Conservation (phyloP, 805 yeast genomes). For the Saccharomycopsis sp. region DNA sequence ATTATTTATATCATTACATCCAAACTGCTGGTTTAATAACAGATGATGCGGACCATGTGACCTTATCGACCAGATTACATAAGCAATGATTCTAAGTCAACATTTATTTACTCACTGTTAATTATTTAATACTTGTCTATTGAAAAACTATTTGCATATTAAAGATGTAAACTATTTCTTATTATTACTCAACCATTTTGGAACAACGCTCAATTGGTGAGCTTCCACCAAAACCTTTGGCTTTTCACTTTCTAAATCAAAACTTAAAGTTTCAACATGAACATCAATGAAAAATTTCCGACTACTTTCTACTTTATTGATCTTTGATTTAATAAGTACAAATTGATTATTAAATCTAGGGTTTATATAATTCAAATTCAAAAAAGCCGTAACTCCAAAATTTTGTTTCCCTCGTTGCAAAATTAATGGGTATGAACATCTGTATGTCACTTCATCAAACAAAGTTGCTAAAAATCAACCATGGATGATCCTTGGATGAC, state of each 20-base stretch:
- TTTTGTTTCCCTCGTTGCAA: not conserved
- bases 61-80: too few relatives aligned
- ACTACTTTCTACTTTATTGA: slow-evolving; percentile 1
- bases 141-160: too few relatives aligned
- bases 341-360: slow-evolving; percentile 2
- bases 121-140: too few relatives aligned
- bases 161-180: too few relatives aligned
- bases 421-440: slow-evolving; percentile 10
- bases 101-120: too few relatives aligned
- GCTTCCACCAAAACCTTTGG: slow-evolving; percentile 4
- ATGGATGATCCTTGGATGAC: slow-evolving; percentile 66
- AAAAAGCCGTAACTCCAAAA: slow-evolving; percentile 10
- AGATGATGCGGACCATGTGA: too few relatives aligned
- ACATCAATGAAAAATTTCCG: slow-evolving; percentile 6
- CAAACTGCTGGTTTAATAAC: too few relatives aligned
- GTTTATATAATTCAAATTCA: slow-evolving; percentile 5
- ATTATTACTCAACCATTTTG: slow-evolving; percentile 12
- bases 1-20: too few relatives aligned
- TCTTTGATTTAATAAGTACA: slow-evolving; percentile 6
- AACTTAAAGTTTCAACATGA: slow-evolving; percentile 2
- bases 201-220: slow-evolving; percentile 9
- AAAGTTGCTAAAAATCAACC: slow-evolving; percentile 73
- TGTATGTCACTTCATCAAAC: slow-evolving; percentile 10
- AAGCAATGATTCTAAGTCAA: too few relatives aligned
- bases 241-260: not conserved